These are phyloP conservation scores for Gossypium schwendimanii DNA, from an alignment of 441 rosid species.

Conservation along the genomic window DNA sequence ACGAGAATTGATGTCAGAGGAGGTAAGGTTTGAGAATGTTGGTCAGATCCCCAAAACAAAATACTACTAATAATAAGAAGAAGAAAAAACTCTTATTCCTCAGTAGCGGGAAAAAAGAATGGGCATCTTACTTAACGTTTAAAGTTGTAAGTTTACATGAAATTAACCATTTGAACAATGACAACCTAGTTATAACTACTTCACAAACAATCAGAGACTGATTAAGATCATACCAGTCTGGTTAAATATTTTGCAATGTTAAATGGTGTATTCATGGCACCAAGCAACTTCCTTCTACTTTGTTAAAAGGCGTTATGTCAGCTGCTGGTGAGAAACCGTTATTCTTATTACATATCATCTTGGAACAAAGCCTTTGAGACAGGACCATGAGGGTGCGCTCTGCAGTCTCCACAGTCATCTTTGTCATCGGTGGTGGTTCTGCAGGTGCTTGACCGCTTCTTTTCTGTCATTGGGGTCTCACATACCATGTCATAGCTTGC, in stretches of 20 bases:
- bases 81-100: neutral
- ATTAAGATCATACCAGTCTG: neutral
- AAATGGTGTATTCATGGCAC: neutral
- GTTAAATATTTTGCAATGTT: neutral
- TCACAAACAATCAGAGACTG: slow-evolving; percentile 9
- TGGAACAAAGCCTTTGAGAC: slow-evolving; percentile 74
- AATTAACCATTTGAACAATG: neutral
- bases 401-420: slow-evolving; percentile 20
- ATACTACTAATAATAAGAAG: neutral
- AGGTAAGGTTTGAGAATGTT: too few relatives aligned
- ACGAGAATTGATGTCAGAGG: neutral
- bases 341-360: slow-evolving; percentile 28
- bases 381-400: slow-evolving; percentile 26
- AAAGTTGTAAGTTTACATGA: neutral
- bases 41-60: too few relatives aligned
- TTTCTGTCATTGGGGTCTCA: slow-evolving; percentile 67
- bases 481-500: slow-evolving; percentile 50
- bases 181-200: slow-evolving; percentile 3
- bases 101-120: neutral
- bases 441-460: slow-evolving; percentile 24
- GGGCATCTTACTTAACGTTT: neutral
- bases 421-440: slow-evolving; percentile 22
- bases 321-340: neutral
- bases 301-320: neutral
- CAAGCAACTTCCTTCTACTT: neutral